Evolutionary conservation across 305 asterid genomes (phyloP).

Genomic region (Fraxinus floribunda): DNA sequence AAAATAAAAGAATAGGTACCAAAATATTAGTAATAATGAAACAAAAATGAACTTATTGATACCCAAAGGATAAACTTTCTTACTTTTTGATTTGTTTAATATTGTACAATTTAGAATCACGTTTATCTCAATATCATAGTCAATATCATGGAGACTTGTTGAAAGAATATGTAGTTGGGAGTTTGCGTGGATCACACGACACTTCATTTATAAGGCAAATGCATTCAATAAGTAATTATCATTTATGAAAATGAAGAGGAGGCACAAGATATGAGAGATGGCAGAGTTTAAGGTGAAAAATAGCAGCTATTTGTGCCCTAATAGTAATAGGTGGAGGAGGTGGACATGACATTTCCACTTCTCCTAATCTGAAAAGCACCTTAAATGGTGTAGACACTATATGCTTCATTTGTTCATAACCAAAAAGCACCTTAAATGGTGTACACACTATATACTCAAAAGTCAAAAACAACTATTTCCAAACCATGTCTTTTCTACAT

Average conservation of each 20-base stretch:
- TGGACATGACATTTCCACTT: not conserved
- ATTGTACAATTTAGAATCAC: not conserved
- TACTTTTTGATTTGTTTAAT: not conserved
- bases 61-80: not conserved
- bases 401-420: not conserved
- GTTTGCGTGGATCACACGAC: not conserved
- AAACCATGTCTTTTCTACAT: not conserved
- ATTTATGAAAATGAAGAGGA: not conserved
- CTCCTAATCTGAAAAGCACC: not conserved
- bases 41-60: too few species aligned
- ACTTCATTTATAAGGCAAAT: not conserved
- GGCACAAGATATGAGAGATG: not conserved
- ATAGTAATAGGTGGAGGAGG: not conserved
- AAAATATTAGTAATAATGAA: too few species aligned
- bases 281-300: not conserved
- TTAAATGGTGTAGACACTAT: not conserved
- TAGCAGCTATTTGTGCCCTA: not conserved
- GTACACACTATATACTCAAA: not conserved
- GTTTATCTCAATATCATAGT: too few species aligned
- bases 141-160: not conserved
- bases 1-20: not conserved
- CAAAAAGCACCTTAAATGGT: too few species aligned
- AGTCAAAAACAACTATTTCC: not conserved
- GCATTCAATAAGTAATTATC: not conserved
- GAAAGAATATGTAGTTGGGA: not conserved